Evolutionary conservation across 805 yeast species (phyloP), one percentile per base, ranked within the genome.

Genomic region (Suhomyces emberorum): DNA sequence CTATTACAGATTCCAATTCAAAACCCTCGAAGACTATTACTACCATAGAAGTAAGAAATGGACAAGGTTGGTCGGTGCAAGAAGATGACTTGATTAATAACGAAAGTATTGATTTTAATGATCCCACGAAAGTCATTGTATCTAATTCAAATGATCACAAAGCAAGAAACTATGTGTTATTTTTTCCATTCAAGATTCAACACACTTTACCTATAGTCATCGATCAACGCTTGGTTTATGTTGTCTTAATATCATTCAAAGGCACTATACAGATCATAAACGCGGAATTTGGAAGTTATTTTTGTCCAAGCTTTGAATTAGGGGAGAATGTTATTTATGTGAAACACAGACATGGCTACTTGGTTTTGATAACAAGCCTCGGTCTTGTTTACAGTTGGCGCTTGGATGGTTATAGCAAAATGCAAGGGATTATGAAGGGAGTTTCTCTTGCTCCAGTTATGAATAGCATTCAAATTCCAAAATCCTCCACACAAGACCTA

Each of bases 171-270:
- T 57, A 57, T 25, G 65, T 69, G 3, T 52, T 69, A 24, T 65
- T 69, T 32, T 72, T 69, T 27, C 67, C 79, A 3, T 75, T 61
- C 29, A 69, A 65, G 35, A 72, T 72, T 23, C 72, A 75, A 24
- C 72, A 77, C 32, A 72, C 69, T n/a, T 38, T 61, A 2, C 72
- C 72, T 2, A 39, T 68, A 4, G 41, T 61, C 4, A 36, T 70
- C 17, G 58, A 55, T 24, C 52, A 57, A 3, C 47, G 48, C 16
- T 61, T 66, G 7, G 47, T 51, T 11, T 78, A 63, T 47, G 74
- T 81, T 65, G 72, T 73, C 8, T 52, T 79, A 15, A 68, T 81
- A 0, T 77, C 86, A 0, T 80, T 79, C 31, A 64, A 71, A 20
- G 88, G 88, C 0, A 57, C 76, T 0, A 46, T 81, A 10, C 69